Conservation (phyloP, 768 basidiomycete species). For the Leccinum subgranulosum region DNA sequence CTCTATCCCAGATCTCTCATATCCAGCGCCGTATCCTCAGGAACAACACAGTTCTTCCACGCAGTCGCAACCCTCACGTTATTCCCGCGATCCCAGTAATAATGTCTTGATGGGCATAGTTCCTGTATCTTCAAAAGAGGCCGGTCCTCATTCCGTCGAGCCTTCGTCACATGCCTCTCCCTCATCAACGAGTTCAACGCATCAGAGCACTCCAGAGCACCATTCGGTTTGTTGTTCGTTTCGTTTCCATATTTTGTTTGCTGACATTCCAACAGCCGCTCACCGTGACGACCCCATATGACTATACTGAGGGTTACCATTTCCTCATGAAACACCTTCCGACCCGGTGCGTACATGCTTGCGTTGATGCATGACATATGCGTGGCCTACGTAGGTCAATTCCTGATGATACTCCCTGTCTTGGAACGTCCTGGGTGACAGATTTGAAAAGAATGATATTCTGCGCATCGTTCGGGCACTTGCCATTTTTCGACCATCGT, state of each 20-base stretch:
- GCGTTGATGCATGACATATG: conserved; percentile 33
- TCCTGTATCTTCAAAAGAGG: conserved; percentile 25
- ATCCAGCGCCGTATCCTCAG: conserved; percentile 28
- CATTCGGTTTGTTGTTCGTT: conserved; percentile 24
- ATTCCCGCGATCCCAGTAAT: conserved; percentile 46
- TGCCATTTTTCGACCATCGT: conserved; percentile 92
- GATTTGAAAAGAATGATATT: conserved; percentile 96
- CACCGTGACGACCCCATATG: conserved; percentile 70
- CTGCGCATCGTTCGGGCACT: conserved; percentile 91
- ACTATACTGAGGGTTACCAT: conserved; percentile 96
- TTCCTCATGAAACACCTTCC: conserved; percentile 94
- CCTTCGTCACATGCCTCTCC: conserved; percentile 37
- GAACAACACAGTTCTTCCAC: conserved; percentile 23
- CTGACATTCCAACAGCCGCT: conserved; percentile 60
- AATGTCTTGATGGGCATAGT: conserved; percentile 37
- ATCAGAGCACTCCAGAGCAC: conserved; percentile 35
- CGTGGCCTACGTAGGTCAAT: conserved; percentile 40
- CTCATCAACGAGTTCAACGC: conserved; percentile 41
- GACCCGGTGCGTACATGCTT: conserved; percentile 59
- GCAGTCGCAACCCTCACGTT: conserved; percentile 38
- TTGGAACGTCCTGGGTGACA: conserved; percentile 36
- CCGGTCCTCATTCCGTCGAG: conserved; percentile 25
- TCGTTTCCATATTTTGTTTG: conserved; percentile 31
- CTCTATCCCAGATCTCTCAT: conserved; percentile 38
- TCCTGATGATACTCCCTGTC: conserved; percentile 36